A percentile compares a stretch with the other conserved stretches of the same genome.
Conservation (phyloP, 2,329 filamentous ascomycete genomes). For the Sclerotinia minor region DNA sequence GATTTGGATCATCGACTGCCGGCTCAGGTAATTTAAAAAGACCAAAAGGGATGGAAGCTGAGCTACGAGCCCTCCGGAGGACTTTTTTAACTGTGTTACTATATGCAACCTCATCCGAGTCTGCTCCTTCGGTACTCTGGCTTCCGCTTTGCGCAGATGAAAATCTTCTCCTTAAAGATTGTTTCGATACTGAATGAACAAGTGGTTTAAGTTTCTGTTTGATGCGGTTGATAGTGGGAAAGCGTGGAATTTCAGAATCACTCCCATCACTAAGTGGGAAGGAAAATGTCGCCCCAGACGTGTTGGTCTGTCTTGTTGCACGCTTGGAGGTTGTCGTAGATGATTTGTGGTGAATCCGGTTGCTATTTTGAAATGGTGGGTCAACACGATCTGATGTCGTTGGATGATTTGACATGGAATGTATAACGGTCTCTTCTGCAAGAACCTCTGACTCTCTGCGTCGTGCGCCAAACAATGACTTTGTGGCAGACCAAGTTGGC, state of each 20-base stretch:
- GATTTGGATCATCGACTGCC: not conserved
- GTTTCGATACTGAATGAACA: slow-evolving; percentile 16
- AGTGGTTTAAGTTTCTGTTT: slow-evolving; percentile 15
- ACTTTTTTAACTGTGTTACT: slow-evolving; percentile 5
- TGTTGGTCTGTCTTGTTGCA: not conserved
- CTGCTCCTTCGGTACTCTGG: not conserved
- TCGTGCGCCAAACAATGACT: not conserved
- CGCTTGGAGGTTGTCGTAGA: slow-evolving; percentile 7
- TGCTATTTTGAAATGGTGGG: not conserved
- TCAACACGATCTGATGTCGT: not conserved
- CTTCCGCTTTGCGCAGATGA: not conserved
- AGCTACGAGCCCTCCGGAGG: slow-evolving; percentile 17
- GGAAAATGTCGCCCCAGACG: slow-evolving; percentile 7
- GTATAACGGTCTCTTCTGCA: not conserved
- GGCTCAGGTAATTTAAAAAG: slow-evolving; percentile 15
- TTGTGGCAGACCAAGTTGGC: slow-evolving; percentile 18
- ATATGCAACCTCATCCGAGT: not conserved
- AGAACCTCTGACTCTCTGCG: slow-evolving; percentile 11
- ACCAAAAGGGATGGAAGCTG: slow-evolving; percentile 15
- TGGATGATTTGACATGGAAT: not conserved
- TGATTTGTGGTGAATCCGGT: not conserved
- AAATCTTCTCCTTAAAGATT: not conserved
- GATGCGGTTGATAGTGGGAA: not conserved
- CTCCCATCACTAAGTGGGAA: slow-evolving; percentile 17
- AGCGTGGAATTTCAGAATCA: slow-evolving; percentile 18